Evolutionary conservation across 192 early-diverging fungal genomes (phyloP), one percentile per base, ranked within the genome.

Genomic region (Chytriomyces hyalinus): DNA sequence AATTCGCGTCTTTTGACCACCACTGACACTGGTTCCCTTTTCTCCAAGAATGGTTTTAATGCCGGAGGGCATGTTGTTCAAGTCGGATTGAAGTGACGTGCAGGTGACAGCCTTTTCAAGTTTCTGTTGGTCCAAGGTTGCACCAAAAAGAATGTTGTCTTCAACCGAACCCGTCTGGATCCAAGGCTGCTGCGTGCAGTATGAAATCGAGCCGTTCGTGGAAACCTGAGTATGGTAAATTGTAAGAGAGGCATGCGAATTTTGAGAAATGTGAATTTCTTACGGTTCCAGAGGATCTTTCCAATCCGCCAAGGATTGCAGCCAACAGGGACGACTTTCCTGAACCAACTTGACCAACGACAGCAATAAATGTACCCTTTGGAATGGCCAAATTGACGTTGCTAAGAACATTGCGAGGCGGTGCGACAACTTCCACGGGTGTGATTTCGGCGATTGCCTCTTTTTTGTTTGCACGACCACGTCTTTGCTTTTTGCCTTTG

Each of bases 241-340:
- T 2, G 36, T 36, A 36, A 36, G 36, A 2, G 36, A 36, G 36
- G 36, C 36, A 36, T 4, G n/a, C 15, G 4, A 13, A 43, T 43
- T 13, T 15, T 65, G 46, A 93, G 70, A 43, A 90, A 88, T 0
- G 74, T 76, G 63, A 84, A 90, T 0, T 79, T 82, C 22, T 79
- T 13, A 85, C 81, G 46, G 62, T 15, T 51, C 28, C 70, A 22
- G 8, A 11, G 3, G 26, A 44, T 92, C 95, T 93, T 5, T 95
- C 78, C 15, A 97, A 95, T 80, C 96, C 95, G 22, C 93, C 94
- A 10, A 97, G 79, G 11, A 95, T 77, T 0, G 92, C 92, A 60
- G 86, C 81, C 8, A 93, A 73, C 49, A 96, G 82, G 15, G 90
- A 91, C 9, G 93, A 92, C 79, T 94, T 94, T 51, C 92, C 91